Evolutionary conservation across 371 early-diverging fungal species (phyloP).

Genomic region (Caulochytrium protostelioides): DNA sequence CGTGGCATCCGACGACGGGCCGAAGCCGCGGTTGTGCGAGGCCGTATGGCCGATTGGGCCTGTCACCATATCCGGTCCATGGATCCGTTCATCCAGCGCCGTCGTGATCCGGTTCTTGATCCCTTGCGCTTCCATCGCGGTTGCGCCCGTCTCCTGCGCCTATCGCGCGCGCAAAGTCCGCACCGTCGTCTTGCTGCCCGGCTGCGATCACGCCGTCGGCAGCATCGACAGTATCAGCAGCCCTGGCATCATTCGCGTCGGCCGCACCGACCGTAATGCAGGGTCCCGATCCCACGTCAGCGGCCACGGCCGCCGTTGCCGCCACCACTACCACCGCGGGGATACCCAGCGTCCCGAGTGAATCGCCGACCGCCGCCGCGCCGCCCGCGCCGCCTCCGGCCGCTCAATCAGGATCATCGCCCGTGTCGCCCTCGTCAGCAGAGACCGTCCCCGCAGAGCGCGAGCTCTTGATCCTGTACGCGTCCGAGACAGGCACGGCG

Average conservation of each 20-base stretch:
- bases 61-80: no score
- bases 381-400: background rate
- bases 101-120: no score
- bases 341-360: background rate
- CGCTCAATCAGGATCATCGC: background rate
- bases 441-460: background rate
- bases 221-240: no score
- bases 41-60: no score
- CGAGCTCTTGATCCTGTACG: constrained; percentile 49
- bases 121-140: constrained; percentile 1
- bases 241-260: no score
- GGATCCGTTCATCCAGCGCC: no score
- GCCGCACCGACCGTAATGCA: no score
- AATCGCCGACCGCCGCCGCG: background rate
- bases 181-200: no score
- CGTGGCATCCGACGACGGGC: constrained; percentile 1
- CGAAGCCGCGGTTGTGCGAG: constrained; percentile 1
- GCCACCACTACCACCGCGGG: background rate
- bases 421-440: no score
- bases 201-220: no score
- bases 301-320: background rate
- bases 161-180: background rate
- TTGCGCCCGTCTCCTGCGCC: background rate
- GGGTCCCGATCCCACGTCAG: no score
- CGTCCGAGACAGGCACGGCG: constrained; percentile 64